Evolutionary conservation across 257 asterid genomes (phyloP), one percentile per base, ranked within the genome.

Genomic region (Sherardia arvensis): DNA sequence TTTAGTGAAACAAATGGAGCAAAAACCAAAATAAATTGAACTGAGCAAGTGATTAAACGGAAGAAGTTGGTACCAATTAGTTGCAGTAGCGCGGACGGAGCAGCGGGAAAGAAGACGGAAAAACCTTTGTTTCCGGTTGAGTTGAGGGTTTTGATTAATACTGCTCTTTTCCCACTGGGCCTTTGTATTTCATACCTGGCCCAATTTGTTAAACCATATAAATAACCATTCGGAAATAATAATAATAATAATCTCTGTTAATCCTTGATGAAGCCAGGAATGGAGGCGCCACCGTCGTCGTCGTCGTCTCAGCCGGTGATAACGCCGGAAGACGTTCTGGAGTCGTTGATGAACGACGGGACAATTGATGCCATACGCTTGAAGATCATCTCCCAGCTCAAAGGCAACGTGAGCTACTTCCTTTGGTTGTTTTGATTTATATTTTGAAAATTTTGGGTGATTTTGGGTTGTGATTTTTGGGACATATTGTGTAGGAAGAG

Each of bases 271-370:
- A 51, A 26, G 34, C n/a, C 21, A 15, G 48, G 7, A 48, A 68
- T 71, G 76, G 74, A 69, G 29, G 21, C 63, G 40, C 18, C 63
- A 25, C 18, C 76, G 0, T 53, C 70, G 20, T 34, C 69, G 26
- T 61, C 73, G 20, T 48, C 69, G 33, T 61, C 73, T 23, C 73
- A 21, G 48, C 75, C 83, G 27, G 85, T 88, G 73, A 80, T 91
- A 49, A 74, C 85, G 48, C 96, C 96, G 26, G 96, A 88, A 69
- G 98, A 91, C 65, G 96, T 91, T 32, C 70, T 91, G 78, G 95
- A 82, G 72, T 78, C 96, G 56, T 85, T 92, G 64, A 92, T 92
- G 99, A 87, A 92, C 73, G 99, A 92, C 64, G 96, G 97, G 25
- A 85, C 97, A 9, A 81, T 92, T 73, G 99, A 92, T 53, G 81